Evolutionary conservation across 768 basidiomycete species (phyloP), one percentile per base, ranked within the genome.

Genomic region (Tricholomella constricta): DNA sequence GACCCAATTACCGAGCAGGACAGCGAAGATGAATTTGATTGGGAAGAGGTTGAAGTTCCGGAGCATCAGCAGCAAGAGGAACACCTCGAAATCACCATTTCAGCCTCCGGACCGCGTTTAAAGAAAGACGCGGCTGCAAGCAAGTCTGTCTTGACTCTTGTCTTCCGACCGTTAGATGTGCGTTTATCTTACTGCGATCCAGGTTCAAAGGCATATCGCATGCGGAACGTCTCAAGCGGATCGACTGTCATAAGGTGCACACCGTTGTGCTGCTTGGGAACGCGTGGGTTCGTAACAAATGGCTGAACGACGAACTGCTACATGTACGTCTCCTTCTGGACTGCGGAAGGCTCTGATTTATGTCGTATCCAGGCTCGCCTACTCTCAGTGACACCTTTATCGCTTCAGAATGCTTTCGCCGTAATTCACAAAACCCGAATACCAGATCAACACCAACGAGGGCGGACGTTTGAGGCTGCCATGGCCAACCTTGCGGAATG

Each of bases 241-340:
- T 95, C 41, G 82, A 88, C 52, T 85, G 83, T 48, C 96, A 98
- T 73, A 95, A 96, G 70, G 75, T 93, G 12, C 97, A 99, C 61
- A 91, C 93, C 8, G 71, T 95, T 10, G 73, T 81, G n/a, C 77
- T 97, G 12, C 78, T 98, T 11, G 80, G 81, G 12, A 92, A 87
- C 64, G 90, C 86, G 4, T 69, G 77, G 40, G 69, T 83, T 19
- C 82, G 97, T 35, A 98, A 99, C 64, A 74, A 73, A 52, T 96
- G 90, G 89, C 62, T 92, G 12, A 94, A 91, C 48, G 91, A 97
- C 61, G 71, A 76, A 1, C 72, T 96, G 10, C 74, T 98, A 25
- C 93, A 96, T 62, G 95, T 94, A 64, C 46, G 84, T 71, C n/a
- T 46, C 51, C 59, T 25, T 58, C 49, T 48, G 35, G 51, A 29